Conservation (phyloP, 352 stramenopile genomes). For the Thalassiosira mediterranea region DNA sequence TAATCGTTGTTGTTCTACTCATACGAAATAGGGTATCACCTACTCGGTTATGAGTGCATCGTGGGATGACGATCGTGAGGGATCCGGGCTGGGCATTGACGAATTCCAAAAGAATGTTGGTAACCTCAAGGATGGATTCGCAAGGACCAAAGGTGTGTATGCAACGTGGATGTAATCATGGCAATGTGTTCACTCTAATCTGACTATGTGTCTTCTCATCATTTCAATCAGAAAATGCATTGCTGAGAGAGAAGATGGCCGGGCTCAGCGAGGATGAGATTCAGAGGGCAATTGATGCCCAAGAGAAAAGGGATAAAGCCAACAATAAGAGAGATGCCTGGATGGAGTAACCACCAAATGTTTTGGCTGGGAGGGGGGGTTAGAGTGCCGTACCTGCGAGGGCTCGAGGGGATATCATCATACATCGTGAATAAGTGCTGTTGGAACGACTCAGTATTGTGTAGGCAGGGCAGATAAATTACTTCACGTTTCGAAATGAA, state of each 20-base stretch:
- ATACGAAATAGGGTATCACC: too few species aligned
- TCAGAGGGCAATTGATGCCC: conserved; percentile 41
- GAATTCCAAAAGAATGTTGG: conserved; percentile 80
- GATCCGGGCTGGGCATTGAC: conserved; percentile 68
- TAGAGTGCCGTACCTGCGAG: too few species aligned
- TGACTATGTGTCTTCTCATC: too few species aligned
- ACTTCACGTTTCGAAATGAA: too few species aligned
- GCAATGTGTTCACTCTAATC: too few species aligned
- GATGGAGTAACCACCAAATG: conserved; percentile 36
- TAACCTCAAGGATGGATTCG: conserved; percentile 72
- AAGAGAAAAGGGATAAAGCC: conserved; percentile 30
- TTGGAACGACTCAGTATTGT: too few species aligned
- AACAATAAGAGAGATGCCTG: conserved; percentile 38
- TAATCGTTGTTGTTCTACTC: too few species aligned
- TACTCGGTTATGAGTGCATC: conserved; percentile 78
- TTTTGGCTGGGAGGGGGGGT: too few species aligned
- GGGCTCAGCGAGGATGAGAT: conserved; percentile 56
- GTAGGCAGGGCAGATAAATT: too few species aligned
- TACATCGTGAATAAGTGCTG: too few species aligned
- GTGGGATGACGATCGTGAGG: conserved; percentile 81
- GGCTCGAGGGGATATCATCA: too few species aligned
- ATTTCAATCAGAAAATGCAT: conserved; percentile 82
- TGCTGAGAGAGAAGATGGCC: conserved; percentile 71
- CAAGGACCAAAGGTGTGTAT: conserved; percentile 58
- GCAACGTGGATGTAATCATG: too few species aligned